Conservation (phyloP, 495 filamentous ascomycete species). For the Penicillium egyptiacum region DNA sequence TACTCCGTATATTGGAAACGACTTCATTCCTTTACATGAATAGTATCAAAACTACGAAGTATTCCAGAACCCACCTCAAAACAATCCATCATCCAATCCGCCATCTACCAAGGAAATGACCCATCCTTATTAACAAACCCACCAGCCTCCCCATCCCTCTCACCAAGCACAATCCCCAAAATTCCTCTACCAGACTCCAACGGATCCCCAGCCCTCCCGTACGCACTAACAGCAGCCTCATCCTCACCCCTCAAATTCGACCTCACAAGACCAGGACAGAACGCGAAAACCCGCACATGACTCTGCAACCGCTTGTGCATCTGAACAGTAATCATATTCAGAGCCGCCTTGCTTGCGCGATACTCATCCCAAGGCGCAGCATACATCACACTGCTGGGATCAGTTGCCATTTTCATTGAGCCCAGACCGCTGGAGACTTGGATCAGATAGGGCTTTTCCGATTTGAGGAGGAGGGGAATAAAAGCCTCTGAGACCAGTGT, state of each 20-base stretch:
- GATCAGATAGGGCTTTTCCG: constrained; percentile 36
- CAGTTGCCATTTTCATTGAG: constrained; percentile 33
- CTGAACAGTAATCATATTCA: constrained; percentile 40
- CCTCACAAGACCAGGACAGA: constrained; percentile 28
- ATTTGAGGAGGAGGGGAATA: constrained; percentile 39
- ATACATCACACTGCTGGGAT: constrained; percentile 26
- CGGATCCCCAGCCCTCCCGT: constrained; percentile 30
- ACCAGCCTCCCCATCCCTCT: constrained; percentile 31
- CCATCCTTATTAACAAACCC: constrained; percentile 32
- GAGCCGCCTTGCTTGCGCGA: constrained; percentile 43
- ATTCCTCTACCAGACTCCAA: constrained; percentile 28
- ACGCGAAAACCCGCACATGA: constrained; percentile 21
- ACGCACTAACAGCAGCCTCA: constrained; percentile 21
- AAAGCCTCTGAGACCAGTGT: constrained; percentile 40
- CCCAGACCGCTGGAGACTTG: constrained; percentile 39
- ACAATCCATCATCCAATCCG: background rate
- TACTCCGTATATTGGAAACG: too few species aligned
- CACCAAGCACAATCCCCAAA: constrained; percentile 31
- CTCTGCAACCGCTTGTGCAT: constrained; percentile 13
- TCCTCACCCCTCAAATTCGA: constrained; percentile 32
- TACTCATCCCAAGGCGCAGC: constrained; percentile 27
- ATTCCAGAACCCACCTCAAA: background rate
- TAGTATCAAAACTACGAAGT: too few species aligned
- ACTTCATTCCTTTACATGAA: too few species aligned
- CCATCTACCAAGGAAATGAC: constrained; percentile 18